phyloP scores from a whole-genome alignment of 2,329 filamentous ascomycete genomes.

The Pyrenochaeta sp. region DNA sequence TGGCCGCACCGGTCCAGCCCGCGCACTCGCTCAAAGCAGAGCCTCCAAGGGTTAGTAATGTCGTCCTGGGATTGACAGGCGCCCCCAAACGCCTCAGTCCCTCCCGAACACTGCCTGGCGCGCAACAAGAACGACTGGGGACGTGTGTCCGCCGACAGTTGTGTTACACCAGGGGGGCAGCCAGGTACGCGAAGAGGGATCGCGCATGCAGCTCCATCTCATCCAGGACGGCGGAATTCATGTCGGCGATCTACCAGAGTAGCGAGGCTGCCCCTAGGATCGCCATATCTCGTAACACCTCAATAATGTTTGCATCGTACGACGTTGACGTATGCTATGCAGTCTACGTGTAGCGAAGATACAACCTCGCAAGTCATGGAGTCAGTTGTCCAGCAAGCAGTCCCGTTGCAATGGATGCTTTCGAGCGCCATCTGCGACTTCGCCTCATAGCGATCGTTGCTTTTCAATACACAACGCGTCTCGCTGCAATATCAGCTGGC shows the following conservation, averaged over 20 bases:
- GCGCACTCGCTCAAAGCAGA: conserved; percentile 3
- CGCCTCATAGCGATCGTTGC: conserved; percentile 18
- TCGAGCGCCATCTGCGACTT: conserved; percentile 9
- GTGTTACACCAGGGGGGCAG: conserved; percentile 11
- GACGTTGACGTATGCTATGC: no score
- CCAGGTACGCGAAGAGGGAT: no score
- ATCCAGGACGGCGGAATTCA: conserved; percentile 17
- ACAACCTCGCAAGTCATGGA: no score
- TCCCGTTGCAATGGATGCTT: no score
- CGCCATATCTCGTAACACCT: no score
- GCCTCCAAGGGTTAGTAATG: background rate
- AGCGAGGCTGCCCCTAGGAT: no score
- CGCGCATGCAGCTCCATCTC: conserved; percentile 17
- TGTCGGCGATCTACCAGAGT: no score
- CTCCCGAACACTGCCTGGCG: conserved; percentile 13
- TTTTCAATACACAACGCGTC: conserved; percentile 25
- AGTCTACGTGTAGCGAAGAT: no score
- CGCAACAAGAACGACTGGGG: conserved; percentile 19
- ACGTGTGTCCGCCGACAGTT: conserved; percentile 19
- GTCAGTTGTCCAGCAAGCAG: no score
- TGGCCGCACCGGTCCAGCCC: conserved; percentile 13
- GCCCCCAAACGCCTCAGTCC: conserved; percentile 23
- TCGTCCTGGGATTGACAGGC: conserved; percentile 21
- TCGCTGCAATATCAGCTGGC: conserved; percentile 17
- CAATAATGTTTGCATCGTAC: no score